Base-by-base conservation (phyloP, 495 filamentous ascomycete species). In the Aspergillus nidulans region DNA sequence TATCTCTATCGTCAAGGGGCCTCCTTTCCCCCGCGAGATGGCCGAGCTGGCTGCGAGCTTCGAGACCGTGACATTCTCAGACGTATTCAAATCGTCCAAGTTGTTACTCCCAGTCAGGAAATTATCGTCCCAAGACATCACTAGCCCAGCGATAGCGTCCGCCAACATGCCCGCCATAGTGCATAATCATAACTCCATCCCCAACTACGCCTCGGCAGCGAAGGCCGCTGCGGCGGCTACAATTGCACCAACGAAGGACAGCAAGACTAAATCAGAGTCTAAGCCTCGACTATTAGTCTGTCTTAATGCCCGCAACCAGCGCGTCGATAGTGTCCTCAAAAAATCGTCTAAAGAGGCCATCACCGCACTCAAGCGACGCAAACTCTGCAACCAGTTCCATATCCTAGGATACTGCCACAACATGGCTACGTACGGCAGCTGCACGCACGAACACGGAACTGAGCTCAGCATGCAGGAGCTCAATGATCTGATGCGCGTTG, bases 351-450 rank as follows among this genome's bases (percentile, higher is more conserved):
- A 63, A 15, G 57, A 55, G 8, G 57, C 56, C 2, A 18, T 66
- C 41, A 52, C 54, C 3, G 25, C 25, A 9, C 57, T 70, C 7
- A 66, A 63, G 21, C 19, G 26, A 13, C 38, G 45, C 3, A 68
- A 66, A 43, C 52, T 60, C 19, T 70, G 65, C 55, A 64, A 70
- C 48, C 52, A 42, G 32, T 63, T 52, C 42, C 61, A 70, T 42
- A 50, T 70, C 21, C 55, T 62, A 21, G 63, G 53, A 1, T 45
- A 42, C 15, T 70, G 65, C 43, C 42, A 43, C 1, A 58, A 47
- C 25, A 4, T 28, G 4, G 26, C 26, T 4, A 23, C 41, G 3
- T 23, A 23, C 10, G 18, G 41, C 16, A 51, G 54, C 24, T 70
- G 65, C 45, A 62, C 40, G 6, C 53, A 66, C 39, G 42, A 54